Evolutionary conservation across 106 monocot genomes (phyloP), one percentile per base, ranked within the genome.

Genomic region (Amphibolis antarctica): DNA sequence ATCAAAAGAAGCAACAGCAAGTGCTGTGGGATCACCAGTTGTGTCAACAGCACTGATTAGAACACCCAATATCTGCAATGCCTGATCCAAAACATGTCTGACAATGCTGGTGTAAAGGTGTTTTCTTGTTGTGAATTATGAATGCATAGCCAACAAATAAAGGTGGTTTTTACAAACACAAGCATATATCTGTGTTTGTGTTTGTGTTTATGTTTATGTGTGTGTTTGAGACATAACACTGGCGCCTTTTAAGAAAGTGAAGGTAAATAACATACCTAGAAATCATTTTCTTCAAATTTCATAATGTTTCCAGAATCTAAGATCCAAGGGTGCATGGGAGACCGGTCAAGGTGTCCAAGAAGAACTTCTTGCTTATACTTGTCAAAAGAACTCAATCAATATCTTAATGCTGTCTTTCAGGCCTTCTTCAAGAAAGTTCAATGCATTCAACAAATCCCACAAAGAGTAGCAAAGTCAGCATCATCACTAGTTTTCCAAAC

Each of bases 351-450:
- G 65, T 85, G 87, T 58, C 98, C 98, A 17, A 91, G 72, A 78
- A 98, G 87, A 47, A 87, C 98, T 68, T 88, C 83, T 65, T 98
- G 98, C 75, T 98, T 91, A 68, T 88, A 98, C 69, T 88, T 98
- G 47, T 98, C 98, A 67, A 87, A 98, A 10, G 98, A 98, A 67
- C 98, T 98, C 59, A 98, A 75, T 46, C 67, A n/a, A n/a, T n/a
- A n/a, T 82, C 69, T 69, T 87, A 23, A 91, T 82, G 69, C 85
- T 91, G 22, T 87, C 98, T 72, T 77, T 88, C 29, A 98, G 74
- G 48, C 87, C 91, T 64, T 68, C 76, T 63, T 91, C 98, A 12
- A 91, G 87, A 76, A 81, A 73, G 63, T 80, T 82, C 60, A 91
- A 50, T 44, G 91, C 87, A 19, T 87, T 91, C 61, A 98, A 66